phyloP scores from a whole-genome alignment of 306 rosid species.

The Quercus cerris region DNA sequence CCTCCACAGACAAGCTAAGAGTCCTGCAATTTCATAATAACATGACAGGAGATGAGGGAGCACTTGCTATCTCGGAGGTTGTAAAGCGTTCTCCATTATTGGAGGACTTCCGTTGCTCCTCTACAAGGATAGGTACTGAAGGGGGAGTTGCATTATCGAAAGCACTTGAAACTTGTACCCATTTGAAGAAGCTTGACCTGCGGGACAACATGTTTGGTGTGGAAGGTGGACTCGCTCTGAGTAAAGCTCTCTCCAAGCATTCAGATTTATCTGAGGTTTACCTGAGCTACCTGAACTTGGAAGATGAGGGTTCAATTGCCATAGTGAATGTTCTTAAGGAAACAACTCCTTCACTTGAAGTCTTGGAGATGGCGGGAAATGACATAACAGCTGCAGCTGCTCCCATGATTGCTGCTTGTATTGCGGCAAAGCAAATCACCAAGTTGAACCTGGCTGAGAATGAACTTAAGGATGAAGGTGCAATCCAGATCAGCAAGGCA shows the following conservation, averaged over 20 bases:
- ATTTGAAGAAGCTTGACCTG: slow-evolving; percentile 76
- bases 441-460: slow-evolving; percentile 82
- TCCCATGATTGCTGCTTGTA: slow-evolving; percentile 58
- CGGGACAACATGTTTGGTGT: slow-evolving; percentile 92
- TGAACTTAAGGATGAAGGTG: slow-evolving; percentile 88
- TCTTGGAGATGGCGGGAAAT: slow-evolving; percentile 87
- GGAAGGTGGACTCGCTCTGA: slow-evolving; percentile 72
- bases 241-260: slow-evolving; percentile 69
- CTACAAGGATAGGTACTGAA: slow-evolving; percentile 66
- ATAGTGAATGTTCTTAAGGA: slow-evolving; percentile 62
- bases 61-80: slow-evolving; percentile 63
- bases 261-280: slow-evolving; percentile 63
- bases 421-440: slow-evolving; percentile 44
- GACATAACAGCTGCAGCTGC: slow-evolving; percentile 75
- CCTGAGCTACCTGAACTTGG: slow-evolving; percentile 83
- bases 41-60: slow-evolving; percentile 89
- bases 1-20: slow-evolving; percentile 73
- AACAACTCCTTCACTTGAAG: slow-evolving; percentile 73
- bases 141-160: slow-evolving; percentile 83
- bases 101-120: slow-evolving; percentile 84
- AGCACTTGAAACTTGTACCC: slow-evolving; percentile 55
- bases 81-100: slow-evolving; percentile 63
- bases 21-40: slow-evolving; percentile 80
- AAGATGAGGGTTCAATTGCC: slow-evolving; percentile 74
- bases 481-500: slow-evolving; percentile 60